phyloP scores from a whole-genome alignment of 2,329 filamentous ascomycete genomes.

The Cucurbitaria berberidis region DNA sequence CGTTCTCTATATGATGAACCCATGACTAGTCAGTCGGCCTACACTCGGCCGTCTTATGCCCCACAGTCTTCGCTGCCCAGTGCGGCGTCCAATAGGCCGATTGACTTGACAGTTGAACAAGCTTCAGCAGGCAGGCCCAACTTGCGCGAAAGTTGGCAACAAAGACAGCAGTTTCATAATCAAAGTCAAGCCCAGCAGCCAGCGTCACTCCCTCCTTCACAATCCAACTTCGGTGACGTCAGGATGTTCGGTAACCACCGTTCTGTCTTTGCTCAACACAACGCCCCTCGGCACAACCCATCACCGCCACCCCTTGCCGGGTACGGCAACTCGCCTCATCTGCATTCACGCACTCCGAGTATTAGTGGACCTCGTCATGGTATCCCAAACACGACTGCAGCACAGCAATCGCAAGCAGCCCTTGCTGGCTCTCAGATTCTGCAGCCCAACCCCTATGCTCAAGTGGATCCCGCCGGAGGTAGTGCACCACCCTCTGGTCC shows the following conservation, averaged over 20 bases:
- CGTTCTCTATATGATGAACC: constrained; percentile 35
- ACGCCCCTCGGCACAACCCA: constrained; percentile 38
- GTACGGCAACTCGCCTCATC: constrained; percentile 42
- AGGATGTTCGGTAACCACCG: constrained; percentile 37
- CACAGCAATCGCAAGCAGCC: constrained; percentile 27
- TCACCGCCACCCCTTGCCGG: constrained; percentile 40
- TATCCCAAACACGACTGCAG: constrained; percentile 26
- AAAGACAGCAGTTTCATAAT: constrained; percentile 33
- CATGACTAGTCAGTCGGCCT: constrained; percentile 31
- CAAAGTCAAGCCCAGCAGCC: constrained; percentile 37
- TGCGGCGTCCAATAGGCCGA: constrained; percentile 28
- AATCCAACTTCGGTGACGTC: constrained; percentile 29
- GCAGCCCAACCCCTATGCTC: constrained; percentile 47
- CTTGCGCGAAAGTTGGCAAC: constrained; percentile 40
- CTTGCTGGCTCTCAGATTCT: constrained; percentile 37
- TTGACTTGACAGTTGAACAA: constrained; percentile 44
- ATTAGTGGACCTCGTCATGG: constrained; percentile 38
- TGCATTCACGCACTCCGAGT: constrained; percentile 45
- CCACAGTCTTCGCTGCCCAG: constrained; percentile 33
- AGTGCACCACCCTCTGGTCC: constrained; percentile 36
- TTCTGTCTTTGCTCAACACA: constrained; percentile 43
- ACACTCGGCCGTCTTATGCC: constrained; percentile 34
- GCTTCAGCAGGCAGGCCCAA: constrained; percentile 20
- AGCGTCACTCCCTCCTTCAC: constrained; percentile 34
- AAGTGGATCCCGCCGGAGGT: constrained; percentile 43